Evolutionary conservation across 2,329 filamentous ascomycete species (phyloP).

Genomic region (Xylariaceae sp.): DNA sequence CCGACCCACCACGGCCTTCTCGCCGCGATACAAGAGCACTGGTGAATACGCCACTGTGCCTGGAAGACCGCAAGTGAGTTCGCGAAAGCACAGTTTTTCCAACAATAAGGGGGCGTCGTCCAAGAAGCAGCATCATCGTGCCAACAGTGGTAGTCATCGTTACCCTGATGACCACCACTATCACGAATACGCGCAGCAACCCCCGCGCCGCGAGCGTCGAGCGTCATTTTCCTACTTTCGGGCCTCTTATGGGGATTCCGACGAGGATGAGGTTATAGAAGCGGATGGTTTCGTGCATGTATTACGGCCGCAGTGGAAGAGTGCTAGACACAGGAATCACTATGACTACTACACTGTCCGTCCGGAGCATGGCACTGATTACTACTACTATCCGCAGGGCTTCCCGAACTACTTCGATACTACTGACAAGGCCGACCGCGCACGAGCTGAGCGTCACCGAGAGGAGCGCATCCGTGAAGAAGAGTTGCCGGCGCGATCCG

Average conservation of each 20-base stretch:
- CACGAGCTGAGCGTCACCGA: constrained; percentile 42
- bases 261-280: constrained; percentile 60
- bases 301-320: constrained; percentile 47
- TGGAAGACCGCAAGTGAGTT: constrained; percentile 56
- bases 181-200: constrained; percentile 9
- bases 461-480: too few species aligned
- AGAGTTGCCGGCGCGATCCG: constrained; percentile 33
- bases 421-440: constrained; percentile 39
- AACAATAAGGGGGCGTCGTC: constrained; percentile 31
- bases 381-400: constrained; percentile 53
- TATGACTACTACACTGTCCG: constrained; percentile 41
- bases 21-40: constrained; percentile 59
- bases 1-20: constrained; percentile 48
- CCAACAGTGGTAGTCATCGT: too few species aligned
- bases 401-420: constrained; percentile 34
- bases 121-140: too few species aligned
- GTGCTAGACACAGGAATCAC: constrained; percentile 30
- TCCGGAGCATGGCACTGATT: constrained; percentile 57
- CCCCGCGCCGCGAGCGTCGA: constrained; percentile 49
- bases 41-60: constrained; percentile 57
- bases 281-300: constrained; percentile 50
- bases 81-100: constrained; percentile 37
- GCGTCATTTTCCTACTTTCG: constrained; percentile 56
- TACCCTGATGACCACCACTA: constrained; percentile 24
- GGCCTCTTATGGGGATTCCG: constrained; percentile 60